A percentile compares a stretch with the other conserved stretches of the same genome.
These are phyloP conservation scores for Acanthamoeba polyphaga DNA, from an alignment of 208 protist species.

Conservation along the genomic window DNA sequence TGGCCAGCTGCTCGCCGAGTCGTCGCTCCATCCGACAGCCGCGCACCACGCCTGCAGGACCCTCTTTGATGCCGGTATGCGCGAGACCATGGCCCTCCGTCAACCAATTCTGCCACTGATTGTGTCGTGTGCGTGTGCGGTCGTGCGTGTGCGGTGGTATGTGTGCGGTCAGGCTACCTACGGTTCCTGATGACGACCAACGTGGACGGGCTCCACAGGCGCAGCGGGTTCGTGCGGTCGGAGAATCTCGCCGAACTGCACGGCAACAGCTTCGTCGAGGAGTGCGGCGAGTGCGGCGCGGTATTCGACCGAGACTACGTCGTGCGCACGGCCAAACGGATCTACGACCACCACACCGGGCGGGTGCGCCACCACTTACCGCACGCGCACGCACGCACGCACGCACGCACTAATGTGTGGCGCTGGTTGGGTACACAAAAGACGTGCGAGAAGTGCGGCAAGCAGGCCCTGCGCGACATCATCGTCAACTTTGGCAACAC, in stretches of 20 bases:
- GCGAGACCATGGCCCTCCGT: too few relatives aligned
- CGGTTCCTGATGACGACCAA: constrained; percentile 62
- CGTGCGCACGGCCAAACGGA: constrained; percentile 19
- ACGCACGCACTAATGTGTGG: not conserved
- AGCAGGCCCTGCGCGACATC: constrained; percentile 51
- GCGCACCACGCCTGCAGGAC: not conserved
- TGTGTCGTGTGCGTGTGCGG: too few relatives aligned
- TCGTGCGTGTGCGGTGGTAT: too few relatives aligned
- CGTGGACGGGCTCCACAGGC: constrained; percentile 58
- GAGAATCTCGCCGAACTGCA: constrained; percentile 64
- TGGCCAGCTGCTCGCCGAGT: constrained; percentile 16
- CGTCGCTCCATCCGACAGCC: not conserved
- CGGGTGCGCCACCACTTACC: not conserved
- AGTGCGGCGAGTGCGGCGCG: constrained; percentile 24
- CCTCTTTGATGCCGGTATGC: not conserved
- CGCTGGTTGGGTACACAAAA: not conserved
- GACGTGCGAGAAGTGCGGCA: constrained; percentile 49
- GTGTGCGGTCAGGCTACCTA: not conserved
- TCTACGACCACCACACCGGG: constrained; percentile 24
- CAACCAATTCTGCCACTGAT: too few relatives aligned
- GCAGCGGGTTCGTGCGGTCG: not conserved
- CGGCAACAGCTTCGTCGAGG: constrained; percentile 72
- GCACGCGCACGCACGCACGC: not conserved
- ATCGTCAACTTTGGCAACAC: constrained; percentile 78
- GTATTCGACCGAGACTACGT: constrained; percentile 5